Base-by-base conservation (phyloP, 306 rosid genomes). In the Trichosanthes truncata region DNA sequence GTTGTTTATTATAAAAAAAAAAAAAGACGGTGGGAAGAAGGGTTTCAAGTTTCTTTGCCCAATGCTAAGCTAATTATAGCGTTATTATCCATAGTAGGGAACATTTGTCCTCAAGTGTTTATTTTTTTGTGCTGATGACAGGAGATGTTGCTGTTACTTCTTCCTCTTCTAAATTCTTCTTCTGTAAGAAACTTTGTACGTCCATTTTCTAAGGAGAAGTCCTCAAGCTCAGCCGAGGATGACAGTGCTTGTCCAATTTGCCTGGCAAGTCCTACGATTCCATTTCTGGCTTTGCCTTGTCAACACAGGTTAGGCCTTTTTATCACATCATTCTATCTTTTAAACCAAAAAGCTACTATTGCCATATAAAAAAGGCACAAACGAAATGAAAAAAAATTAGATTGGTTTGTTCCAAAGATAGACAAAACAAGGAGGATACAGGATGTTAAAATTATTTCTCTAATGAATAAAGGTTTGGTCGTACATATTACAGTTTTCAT, bases 101-200 rank as follows among this genome's bases (percentile, higher is more conserved):
- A 72, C 66, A 2, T 26, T 51, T 65, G 31, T 8, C 60, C 46
- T 31, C 77, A n/a, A 80, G 61, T 67, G 55, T 76, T 81, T 33
- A 26, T 60, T 71, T 67, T 26, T 26, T 78, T 77, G 77, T 82
- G 78, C 79, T 89, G 69, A 68, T 92, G 79, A 86, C 96, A 96
- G 99, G 99, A 96, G 83, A 93, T 96, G 99, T 79, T 96, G 83
- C 81, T 96, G 86, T 74, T 96, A 83, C 99, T 93, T 65, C 99
- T 96, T 86, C 99, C 99, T 81, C 97, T 96, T 78, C 96, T 96
- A 14, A 96, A 93, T 84, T 96, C 99, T 78, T 88, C 96, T 9
- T 91, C 98, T 0, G 78, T 93, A 74, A 91, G 87, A 88, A 96
- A 89, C 87, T 88, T 96, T 59, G 88, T 93, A 40, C 75, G 88